Evolutionary conservation across 768 basidiomycete genomes (phyloP).

Genomic region (Lactarius indigo): DNA sequence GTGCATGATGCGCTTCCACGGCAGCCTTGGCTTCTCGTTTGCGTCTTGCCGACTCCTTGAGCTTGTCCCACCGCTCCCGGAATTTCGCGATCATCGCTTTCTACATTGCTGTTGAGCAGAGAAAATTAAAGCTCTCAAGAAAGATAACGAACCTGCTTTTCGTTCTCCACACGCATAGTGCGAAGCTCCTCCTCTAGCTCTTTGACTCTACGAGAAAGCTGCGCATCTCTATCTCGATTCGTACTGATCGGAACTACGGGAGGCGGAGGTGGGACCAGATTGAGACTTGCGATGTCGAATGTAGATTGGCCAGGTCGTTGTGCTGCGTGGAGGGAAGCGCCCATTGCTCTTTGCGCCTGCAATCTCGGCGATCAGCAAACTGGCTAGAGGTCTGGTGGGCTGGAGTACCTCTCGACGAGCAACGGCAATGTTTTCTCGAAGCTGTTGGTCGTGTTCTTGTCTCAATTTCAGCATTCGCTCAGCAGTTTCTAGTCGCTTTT

Average conservation of each 20-base stretch:
- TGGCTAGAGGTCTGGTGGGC: not conserved
- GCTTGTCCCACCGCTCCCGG: conserved; percentile 84
- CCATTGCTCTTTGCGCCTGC: conserved; percentile 79
- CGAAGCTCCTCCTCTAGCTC: conserved; percentile 82
- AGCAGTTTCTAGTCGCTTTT: conserved; percentile 54
- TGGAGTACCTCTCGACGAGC: conserved; percentile 57
- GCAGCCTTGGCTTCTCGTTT: conserved; percentile 74
- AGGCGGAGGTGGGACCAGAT: conserved; percentile 47
- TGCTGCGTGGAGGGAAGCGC: conserved; percentile 53
- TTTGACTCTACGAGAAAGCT: conserved; percentile 48
- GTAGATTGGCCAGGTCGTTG: conserved; percentile 41
- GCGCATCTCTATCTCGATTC: conserved; percentile 51
- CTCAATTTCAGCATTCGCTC: conserved; percentile 64
- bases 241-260: conserved; percentile 51
- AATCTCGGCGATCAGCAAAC: not conserved
- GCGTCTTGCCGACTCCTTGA: conserved; percentile 83
- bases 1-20: conserved; percentile 45
- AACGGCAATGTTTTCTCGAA: conserved; percentile 78
- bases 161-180: conserved; percentile 62
- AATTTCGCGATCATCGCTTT: conserved; percentile 81
- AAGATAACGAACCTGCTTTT: conserved; percentile 63
- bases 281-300: conserved; percentile 54
- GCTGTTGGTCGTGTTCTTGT: conserved; percentile 73
- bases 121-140: conserved; percentile 8
- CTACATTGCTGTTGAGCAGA: conserved; percentile 39